phyloP scores from a whole-genome alignment of 306 rosid genomes.

The Sicyos baderoa region DNA sequence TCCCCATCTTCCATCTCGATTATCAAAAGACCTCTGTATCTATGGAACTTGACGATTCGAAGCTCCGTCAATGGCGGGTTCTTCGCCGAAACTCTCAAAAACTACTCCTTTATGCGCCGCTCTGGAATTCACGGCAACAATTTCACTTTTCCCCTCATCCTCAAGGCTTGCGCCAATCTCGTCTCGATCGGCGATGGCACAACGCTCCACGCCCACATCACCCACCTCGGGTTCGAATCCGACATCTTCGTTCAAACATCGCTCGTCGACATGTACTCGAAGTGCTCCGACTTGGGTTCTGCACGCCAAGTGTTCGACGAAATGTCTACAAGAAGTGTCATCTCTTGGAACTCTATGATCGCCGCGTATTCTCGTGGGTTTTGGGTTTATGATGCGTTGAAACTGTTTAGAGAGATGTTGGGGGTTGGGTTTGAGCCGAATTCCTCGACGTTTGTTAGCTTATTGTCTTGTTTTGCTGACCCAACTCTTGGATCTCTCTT shows the following conservation, averaged over 20 bases:
- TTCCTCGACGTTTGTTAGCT: neutral
- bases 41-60: constrained; percentile 49
- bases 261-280: too few species aligned
- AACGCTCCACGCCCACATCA: too few species aligned
- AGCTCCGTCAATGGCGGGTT: constrained; percentile 35
- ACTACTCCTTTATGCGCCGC: constrained; percentile 36
- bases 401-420: too few species aligned
- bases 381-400: too few species aligned
- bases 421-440: too few species aligned
- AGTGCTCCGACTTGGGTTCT: too few species aligned
- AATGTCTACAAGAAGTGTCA: too few species aligned
- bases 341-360: too few species aligned
- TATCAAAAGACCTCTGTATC: constrained; percentile 30
- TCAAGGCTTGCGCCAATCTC: constrained; percentile 40
- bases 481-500: neutral
- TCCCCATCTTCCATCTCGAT: constrained; percentile 20
- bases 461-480: constrained; percentile 15
- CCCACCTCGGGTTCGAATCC: neutral
- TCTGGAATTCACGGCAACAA: constrained; percentile 39
- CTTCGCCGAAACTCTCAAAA: constrained; percentile 27
- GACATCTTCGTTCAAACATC: too few species aligned
- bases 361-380: too few species aligned
- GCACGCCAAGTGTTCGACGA: too few species aligned
- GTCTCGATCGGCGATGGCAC: constrained; percentile 30
- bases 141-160: constrained; percentile 28